phyloP scores from a whole-genome alignment of 2,329 filamentous ascomycete genomes.

The Annulohypoxylon truncatum region DNA sequence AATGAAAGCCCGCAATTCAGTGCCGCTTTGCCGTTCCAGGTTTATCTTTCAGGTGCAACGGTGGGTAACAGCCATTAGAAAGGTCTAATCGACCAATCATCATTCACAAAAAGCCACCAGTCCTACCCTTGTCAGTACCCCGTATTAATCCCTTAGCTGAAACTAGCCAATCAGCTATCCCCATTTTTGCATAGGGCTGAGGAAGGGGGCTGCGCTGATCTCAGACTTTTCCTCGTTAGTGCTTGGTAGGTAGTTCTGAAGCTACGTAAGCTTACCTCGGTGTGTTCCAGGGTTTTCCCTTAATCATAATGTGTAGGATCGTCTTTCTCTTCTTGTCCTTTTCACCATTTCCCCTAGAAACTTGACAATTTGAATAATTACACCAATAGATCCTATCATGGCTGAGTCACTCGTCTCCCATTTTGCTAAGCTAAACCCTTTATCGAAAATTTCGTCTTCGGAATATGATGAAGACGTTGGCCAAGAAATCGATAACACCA shows the following conservation, averaged over 20 bases:
- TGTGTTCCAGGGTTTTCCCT: conserved; percentile 1
- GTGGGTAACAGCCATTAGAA: neutral
- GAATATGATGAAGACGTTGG: conserved; percentile 64
- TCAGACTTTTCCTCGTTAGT: conserved; percentile 1
- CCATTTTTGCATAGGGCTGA: conserved; percentile 32
- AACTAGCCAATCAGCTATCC: conserved; percentile 9
- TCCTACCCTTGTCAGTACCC: conserved; percentile 8
- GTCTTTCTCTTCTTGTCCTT: neutral
- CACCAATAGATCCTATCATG: conserved; percentile 30
- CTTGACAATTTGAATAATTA: neutral
- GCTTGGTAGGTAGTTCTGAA: neutral
- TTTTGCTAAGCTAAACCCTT: conserved; percentile 55
- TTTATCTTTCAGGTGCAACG: neutral
- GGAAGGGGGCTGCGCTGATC: conserved; percentile 22
- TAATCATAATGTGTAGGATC: neutral
- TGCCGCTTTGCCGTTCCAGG: neutral
- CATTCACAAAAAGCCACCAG: neutral
- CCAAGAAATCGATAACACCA: conserved; percentile 61
- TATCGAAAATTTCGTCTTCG: conserved; percentile 48
- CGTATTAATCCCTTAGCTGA: neutral
- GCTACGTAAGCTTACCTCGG: conserved; percentile 30
- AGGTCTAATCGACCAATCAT: neutral
- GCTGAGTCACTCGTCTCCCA: conserved; percentile 44
- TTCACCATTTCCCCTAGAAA: neutral
- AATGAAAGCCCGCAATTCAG: neutral